These are phyloP conservation scores for Paxillus ammoniavirescens DNA, from an alignment of 768 basidiomycete species.

Conservation along the genomic window DNA sequence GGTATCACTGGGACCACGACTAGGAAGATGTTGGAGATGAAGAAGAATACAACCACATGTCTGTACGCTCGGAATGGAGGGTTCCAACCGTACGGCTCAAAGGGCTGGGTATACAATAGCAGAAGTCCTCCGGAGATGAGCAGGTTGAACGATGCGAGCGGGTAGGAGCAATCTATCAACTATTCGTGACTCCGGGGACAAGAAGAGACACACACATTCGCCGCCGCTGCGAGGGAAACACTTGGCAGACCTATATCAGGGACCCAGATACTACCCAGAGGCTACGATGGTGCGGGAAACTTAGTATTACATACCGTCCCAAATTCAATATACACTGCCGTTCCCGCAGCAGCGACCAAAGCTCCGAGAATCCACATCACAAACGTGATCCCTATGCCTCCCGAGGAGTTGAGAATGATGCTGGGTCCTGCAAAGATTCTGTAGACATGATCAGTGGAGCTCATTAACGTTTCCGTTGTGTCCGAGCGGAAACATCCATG, in stretches of 20 bases:
- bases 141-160: slow-evolving; percentile 54
- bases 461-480: neutral
- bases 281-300: neutral
- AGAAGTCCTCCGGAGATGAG: slow-evolving; percentile 61
- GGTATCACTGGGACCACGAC: slow-evolving; percentile 63
- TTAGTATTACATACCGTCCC: slow-evolving; percentile 58
- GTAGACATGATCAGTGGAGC: slow-evolving; percentile 1
- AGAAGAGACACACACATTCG: too few relatives aligned
- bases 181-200: neutral
- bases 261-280: neutral
- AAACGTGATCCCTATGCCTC: slow-evolving; percentile 67
- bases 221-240: slow-evolving; percentile 70
- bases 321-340: slow-evolving; percentile 71
- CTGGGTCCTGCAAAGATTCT: slow-evolving; percentile 75
- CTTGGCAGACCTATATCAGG: slow-evolving; percentile 29
- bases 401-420: slow-evolving; percentile 62
- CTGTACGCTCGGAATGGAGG: slow-evolving; percentile 65
- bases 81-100: slow-evolving; percentile 49
- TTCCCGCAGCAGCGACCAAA: slow-evolving; percentile 61
- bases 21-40: slow-evolving; percentile 65
- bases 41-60: slow-evolving; percentile 49
- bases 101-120: slow-evolving; percentile 51
- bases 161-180: slow-evolving; percentile 54
- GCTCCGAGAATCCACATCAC: slow-evolving; percentile 73
- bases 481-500: slow-evolving; percentile 20